Evolutionary conservation across 495 filamentous ascomycete species (phyloP).

Genomic region (Pseudoneurospora amorphoporcata): DNA sequence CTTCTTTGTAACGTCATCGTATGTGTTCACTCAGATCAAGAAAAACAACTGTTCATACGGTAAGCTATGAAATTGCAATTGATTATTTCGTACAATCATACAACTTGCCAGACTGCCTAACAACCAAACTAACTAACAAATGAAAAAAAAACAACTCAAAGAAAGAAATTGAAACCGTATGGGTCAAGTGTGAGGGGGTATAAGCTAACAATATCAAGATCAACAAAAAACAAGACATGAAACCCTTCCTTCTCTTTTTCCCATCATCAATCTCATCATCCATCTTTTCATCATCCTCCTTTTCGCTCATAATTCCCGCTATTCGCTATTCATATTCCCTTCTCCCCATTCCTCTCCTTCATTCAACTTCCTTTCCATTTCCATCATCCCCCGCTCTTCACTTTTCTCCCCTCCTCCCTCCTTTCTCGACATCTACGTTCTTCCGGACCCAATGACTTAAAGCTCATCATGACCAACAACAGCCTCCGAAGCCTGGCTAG

Average conservation of each 20-base stretch:
- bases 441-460: neutral
- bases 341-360: neutral
- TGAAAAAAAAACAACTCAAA: neutral
- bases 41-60: too few species aligned
- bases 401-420: neutral
- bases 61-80: neutral
- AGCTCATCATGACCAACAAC: neutral
- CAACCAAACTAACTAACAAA: neutral
- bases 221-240: neutral
- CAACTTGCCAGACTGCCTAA: neutral
- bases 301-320: neutral
- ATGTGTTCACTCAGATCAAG: too few species aligned
- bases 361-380: neutral
- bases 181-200: neutral
- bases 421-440: too few species aligned
- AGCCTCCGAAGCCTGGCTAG: constrained; percentile 13
- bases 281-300: neutral
- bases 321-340: neutral
- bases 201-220: neutral
- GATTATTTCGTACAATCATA: neutral
- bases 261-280: neutral
- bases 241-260: neutral
- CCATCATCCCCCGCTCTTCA: neutral
- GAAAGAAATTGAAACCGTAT: neutral
- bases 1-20: too few species aligned